Evolutionary conservation across 129 eudicot species (phyloP), one percentile per base, ranked within the genome.

Genomic region (Artemisia tridentata): DNA sequence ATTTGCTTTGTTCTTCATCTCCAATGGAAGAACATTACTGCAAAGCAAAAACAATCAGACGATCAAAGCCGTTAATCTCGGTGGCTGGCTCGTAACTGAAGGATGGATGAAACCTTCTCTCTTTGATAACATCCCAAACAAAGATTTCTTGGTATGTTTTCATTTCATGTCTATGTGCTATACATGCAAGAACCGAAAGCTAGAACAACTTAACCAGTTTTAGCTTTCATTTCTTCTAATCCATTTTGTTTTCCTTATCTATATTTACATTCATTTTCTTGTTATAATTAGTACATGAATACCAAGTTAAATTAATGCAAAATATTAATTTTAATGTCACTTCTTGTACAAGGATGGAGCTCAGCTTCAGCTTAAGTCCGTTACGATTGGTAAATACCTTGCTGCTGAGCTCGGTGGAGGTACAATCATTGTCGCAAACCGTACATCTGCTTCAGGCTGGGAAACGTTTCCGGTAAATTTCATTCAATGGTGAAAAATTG

Each of bases 81-180:
- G 97, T 25, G 97, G 97, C 13, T 90, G 97, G 95, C 91, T 90
- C 5, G 87, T 87, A 5, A 69, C 90, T 12, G 97, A 87, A 90
- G 95, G 95, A 53, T 87, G 97, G 97, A 90, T 90, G 63, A 83
- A 80, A 31, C 95, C 97, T 17, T 87, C 95, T 49, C 91, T 90
- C 59, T 87, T 90, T 71, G 83, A 79, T 74, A 82, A 69, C 85
- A 90, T 90, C 27, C 95, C 88, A 16, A 90, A 90, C 78, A 83
- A 80, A 62, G 95, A 90, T 59, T 79, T 90, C 34, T 54, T 87
- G 95, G 97, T 90, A 29, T 18, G 82, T 75, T 51, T 68, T 18
- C 27, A 2, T 9, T 19, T 5, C 9, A 45, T 19, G n/a, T 15
- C 19, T 15, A 3, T 21, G 20, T 8, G 23, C 3, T 66, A n/a